Conservation (phyloP, 805 yeast species). For the Metschnikowia colocasiae region DNA sequence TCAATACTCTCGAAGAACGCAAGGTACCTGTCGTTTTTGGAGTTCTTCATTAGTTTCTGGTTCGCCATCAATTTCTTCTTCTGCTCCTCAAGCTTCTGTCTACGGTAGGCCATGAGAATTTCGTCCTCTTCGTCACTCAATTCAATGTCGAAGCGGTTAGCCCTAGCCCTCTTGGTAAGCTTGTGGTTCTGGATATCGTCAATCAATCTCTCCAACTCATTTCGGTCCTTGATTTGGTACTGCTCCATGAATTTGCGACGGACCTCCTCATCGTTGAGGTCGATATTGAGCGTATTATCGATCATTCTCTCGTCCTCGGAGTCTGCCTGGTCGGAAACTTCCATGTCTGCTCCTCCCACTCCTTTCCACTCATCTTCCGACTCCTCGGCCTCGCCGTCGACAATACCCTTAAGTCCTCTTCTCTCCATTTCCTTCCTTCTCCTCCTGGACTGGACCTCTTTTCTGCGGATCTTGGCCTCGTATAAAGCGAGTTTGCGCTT, state of each 20-base stretch:
- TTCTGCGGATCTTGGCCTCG: constrained; percentile 36
- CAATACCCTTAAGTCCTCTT: constrained; percentile 53
- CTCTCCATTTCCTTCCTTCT: constrained; percentile 52
- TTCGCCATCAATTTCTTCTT: constrained; percentile 46
- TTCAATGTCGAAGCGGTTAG: constrained; percentile 55
- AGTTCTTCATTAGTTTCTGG: constrained; percentile 40
- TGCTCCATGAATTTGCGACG: constrained; percentile 57
- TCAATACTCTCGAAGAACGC: constrained; percentile 67
- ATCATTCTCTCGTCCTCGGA: constrained; percentile 77
- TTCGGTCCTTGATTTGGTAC: constrained; percentile 58
- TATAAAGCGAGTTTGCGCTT: constrained; percentile 31
- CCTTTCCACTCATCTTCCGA: constrained; percentile 89
- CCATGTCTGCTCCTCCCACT: constrained; percentile 70
- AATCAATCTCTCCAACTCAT: constrained; percentile 60
- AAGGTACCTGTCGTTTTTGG: constrained; percentile 53
- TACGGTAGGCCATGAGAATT: constrained; percentile 44
- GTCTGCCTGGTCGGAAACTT: constrained; percentile 54
- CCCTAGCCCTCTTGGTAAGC: constrained; percentile 54
- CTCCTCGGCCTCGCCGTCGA: constrained; percentile 84
- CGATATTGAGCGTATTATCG: constrained; percentile 61
- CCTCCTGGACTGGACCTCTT: constrained; percentile 32
- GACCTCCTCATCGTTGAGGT: constrained; percentile 55
- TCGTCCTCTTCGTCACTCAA: constrained; percentile 76
- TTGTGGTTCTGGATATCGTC: constrained; percentile 73
- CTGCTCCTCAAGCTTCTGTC: constrained; percentile 44